Conservation (phyloP, 345 rosid species). For the Hibiscus mutabilis region DNA sequence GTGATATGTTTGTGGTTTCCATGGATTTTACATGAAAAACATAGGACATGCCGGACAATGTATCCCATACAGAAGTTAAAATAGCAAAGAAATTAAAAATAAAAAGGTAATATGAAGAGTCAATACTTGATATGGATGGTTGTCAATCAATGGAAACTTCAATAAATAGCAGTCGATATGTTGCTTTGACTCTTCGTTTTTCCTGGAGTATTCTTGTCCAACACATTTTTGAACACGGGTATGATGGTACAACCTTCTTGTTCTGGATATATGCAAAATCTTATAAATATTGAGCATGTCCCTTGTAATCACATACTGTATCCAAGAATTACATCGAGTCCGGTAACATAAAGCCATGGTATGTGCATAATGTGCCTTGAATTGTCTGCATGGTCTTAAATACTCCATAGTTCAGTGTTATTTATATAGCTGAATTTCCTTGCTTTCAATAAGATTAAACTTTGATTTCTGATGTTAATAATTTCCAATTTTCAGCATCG, state of each 20-base stretch:
- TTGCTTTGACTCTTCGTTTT: neutral
- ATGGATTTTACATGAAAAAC: neutral
- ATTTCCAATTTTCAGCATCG: constrained; percentile 49
- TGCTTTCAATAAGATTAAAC: neutral
- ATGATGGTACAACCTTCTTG: neutral
- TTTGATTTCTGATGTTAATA: constrained; percentile 3
- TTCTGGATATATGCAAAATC: neutral
- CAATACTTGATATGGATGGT: neutral
- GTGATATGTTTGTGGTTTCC: neutral
- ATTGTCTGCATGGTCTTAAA: neutral
- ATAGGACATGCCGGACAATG: neutral
- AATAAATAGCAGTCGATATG: neutral
- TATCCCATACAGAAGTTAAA: neutral
- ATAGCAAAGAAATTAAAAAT: neutral
- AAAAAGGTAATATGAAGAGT: constrained; percentile 1
- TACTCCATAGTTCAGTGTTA: neutral
- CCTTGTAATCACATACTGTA: neutral
- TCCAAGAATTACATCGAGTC: neutral
- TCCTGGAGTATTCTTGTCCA: neutral
- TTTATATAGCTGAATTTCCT: neutral
- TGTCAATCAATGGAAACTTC: neutral
- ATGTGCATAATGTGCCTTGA: neutral
- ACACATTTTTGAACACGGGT: neutral
- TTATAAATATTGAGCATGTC: neutral
- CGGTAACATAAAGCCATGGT: neutral